Base-by-base conservation (phyloP, 495 filamentous ascomycete species). In the Penicillium desertorum region DNA sequence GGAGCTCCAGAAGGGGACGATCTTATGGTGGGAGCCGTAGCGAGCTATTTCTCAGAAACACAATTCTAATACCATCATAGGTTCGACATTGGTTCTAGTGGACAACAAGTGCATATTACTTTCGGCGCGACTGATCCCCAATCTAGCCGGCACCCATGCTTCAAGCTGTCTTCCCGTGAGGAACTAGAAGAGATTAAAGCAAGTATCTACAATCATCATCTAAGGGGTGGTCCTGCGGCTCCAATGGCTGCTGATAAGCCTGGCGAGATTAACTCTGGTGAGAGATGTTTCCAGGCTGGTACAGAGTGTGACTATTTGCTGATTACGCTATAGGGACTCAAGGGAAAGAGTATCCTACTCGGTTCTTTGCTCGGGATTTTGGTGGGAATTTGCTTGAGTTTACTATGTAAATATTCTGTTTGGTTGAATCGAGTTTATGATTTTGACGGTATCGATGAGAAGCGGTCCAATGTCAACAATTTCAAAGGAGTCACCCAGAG, bases 351-450 rank as follows among this genome's bases (percentile, higher is more conserved):
- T 86, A 84, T 62, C 83, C 83, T 1, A 72, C 64, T 29, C 70
- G 83, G 19, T 86, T 86, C 69, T 87, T 87, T 67, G 84, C 83
- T 1, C 72, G 84, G 51, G 84, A 86, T 59, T 86, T 73, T 74
- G 83, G 80, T 6, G 83, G 84, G 8, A 87, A 87, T 64, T 59
- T 78, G 54, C 65, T 87, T 42, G 84, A 87, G 65, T 87, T 86
- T 63, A 83, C 74, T 48, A 55, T 84, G 49, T 87, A 68, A 57
- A 51, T 39, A 39, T 2, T 8, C 0, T 16, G 36, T 39, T 39
- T 0, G 12, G 7, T 39, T 39, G 16, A 39, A 17, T 39, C 36
- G 7, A n/a, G 16, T 17, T 39, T 34, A 10, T 14, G 16, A 16
- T n/a, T 34, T 30, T 14, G 32, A 34, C 4, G 4, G 34, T n/a